Evolutionary conservation across 73 alveolate genomes (phyloP), one percentile per base, ranked within the genome.

Genomic region (Paraurostyla sp.): DNA sequence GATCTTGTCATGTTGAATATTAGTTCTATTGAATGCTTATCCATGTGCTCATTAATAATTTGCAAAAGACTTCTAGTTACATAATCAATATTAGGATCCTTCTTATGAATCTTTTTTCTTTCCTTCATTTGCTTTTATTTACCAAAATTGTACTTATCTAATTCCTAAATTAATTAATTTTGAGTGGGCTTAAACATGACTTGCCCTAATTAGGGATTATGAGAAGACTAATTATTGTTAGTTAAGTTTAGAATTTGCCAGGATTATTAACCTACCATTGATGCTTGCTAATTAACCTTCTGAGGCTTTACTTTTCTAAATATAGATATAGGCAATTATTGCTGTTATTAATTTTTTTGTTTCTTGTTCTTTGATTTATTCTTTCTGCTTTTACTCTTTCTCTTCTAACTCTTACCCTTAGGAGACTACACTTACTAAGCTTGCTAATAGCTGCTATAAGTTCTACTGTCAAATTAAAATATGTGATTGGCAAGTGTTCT

Each of bases 1-100:
- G 80, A 36, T 54, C 89, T 78, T 20, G 60, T 43, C 60, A 78
- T 49, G 25, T 78, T 78, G 29, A 50, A 78, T 7, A 78, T 78
- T 29, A 78, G 32, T 27, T 78, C 76, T 13, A 78, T 51, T 9
- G 89, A 50, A 41, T 78, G 69, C 32, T 54, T 51, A 45, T 78
- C 89, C 69, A 43, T 78, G 1, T 20, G 6, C 1, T 78, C 60
- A 27, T n/a, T 50, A 30, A 45, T 48, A 36, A 52, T 54, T 42
- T 78, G 43, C 6, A 51, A 6, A 7, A 52, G 62, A 22, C 78
- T 52, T 30, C 59, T 2, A 0, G 33, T 18, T n/a, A 32, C 2
- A 54, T 78, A 78, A 43, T 78, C 38, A 13, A 78, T 78, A 29
- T 49, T 23, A 11, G 54, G 80, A 35, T 78, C 78, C 46, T 78